Evolutionary conservation across 2,329 filamentous ascomycete genomes (phyloP), one percentile per base, ranked within the genome.

Genomic region (Ophiostoma novo-ulmi): DNA sequence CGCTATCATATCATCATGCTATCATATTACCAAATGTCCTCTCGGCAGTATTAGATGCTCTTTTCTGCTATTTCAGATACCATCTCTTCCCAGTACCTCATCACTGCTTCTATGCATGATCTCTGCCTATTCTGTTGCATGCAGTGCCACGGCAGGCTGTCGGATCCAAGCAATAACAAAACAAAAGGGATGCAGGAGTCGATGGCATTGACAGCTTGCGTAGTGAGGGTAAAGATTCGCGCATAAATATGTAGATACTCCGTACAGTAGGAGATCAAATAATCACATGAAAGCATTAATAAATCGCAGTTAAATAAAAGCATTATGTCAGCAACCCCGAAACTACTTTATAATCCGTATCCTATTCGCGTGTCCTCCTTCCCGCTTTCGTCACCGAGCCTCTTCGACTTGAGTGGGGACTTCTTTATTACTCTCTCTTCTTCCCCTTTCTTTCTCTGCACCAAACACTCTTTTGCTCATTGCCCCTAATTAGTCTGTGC

Each of bases 351-450:
- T 26, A 10, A 26, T 17, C n/a, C 58, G 5, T 17, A 22, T 63
- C 64, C 36, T 41, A 13, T 22, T 58, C 52, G 52, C 52, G 22
- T 58, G 52, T 26, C 52, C n/a, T 58, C 52, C n/a, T 58, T 58
- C 52, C 52, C 52, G 52, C 66, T 31, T 68, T n/a, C 22, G 26
- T 36, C 66, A 58, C 58, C 65, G 26, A n/a, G 38, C 38, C 11
- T 48, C 44, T 48, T 48, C 17, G 44, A 52, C 22, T 3, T 3
- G 36, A 22, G 58, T 63, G 58, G 26, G 14, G 22, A 35, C 52
- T 26, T 58, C 52, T 26, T 55, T 58, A 58, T 58, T 58, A 58
- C 52, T 22, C 11, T 58, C 8, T 58, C 52, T 22, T 58, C 52
- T 58, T 31, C 52, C 52, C 52, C 52, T 58, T 58, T 58, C 52